Evolutionary conservation across 2,329 filamentous ascomycete genomes (phyloP), one percentile per base, ranked within the genome.

Genomic region (Emmonsiellopsis sp.): DNA sequence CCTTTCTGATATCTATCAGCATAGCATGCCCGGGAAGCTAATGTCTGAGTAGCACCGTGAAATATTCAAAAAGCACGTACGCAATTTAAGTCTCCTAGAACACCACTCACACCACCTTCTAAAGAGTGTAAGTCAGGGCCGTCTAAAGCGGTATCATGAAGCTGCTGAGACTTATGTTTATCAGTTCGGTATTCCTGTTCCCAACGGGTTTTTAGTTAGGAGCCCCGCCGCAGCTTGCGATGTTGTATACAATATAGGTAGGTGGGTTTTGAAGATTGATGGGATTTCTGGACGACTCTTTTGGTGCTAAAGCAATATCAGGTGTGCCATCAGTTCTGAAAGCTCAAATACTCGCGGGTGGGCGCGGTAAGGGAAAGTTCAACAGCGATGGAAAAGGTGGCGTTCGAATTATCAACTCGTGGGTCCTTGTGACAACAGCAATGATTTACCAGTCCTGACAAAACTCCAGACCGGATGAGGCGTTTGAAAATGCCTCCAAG

Each of bases 321-420:
- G 65, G 57, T 51, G 64, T 57, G 9, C 64, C 64, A 1, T 64
- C 63, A 1, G 50, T 68, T 0, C 53, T 68, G 1, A 68, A 68
- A 51, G 59, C 65, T 2, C 65, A 68, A 51, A 58, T 68, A n/a
- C 62, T 67, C 0, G 64, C 65, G 0, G 65, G 65, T 1, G 65
- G 65, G 1, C 62, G 65, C 8, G 64, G 65, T 1, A 68, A 68
- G 51, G 65, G 65, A 6, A 61, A 55, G 8, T 64, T 62, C 48
- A 51, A 55, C 52, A 67, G 61, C 43, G 65, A 65, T 41, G 60
- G 61, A 0, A 63, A 67, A 55, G 58, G 64, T 9, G 65, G 65
- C 1, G 61, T 68, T 32, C 61, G 63, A 1, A 62, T 65, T 1
- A 62, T 64, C 1, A 48, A 54, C 1, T 59, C 61, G 65, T 66